Evolutionary conservation across 139 green algal species (phyloP).

Genomic region (Coelastrella sp.): DNA sequence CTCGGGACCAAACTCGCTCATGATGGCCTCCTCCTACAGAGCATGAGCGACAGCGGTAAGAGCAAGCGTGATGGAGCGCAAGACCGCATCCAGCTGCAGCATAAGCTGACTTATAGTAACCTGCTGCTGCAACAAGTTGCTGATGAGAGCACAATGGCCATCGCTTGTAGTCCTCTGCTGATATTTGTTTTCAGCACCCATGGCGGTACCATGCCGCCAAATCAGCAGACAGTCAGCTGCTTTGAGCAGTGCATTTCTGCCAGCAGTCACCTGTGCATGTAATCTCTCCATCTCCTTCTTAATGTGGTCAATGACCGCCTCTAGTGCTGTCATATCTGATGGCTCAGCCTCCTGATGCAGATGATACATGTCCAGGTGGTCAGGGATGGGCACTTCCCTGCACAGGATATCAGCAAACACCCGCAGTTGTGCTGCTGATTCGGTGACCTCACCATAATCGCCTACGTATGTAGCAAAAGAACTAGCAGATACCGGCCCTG

Average conservation of each 20-base stretch:
- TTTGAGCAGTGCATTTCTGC: background rate
- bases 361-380: conserved; percentile 97
- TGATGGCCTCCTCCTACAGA: conserved; percentile 48
- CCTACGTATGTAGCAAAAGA: too few relatives aligned
- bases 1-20: conserved; percentile 62
- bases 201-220: background rate
- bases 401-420: background rate
- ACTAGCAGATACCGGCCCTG: too few relatives aligned
- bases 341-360: conserved; percentile 90
- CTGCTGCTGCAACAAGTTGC: too few relatives aligned
- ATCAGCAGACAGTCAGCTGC: background rate
- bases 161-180: background rate
- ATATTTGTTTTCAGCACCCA: background rate
- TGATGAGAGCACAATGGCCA: too few relatives aligned
- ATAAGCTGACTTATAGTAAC: too few relatives aligned
- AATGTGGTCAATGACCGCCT: conserved; percentile 71
- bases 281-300: conserved; percentile 58
- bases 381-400: conserved; percentile 86
- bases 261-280: conserved; percentile 35
- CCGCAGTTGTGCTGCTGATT: too few relatives aligned
- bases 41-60: too few relatives aligned
- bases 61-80: too few relatives aligned
- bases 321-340: conserved; percentile 86
- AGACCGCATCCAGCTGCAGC: too few relatives aligned
- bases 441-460: too few relatives aligned